Conservation (phyloP, 495 filamentous ascomycete genomes). For the Podospora pseudocomata region DNA sequence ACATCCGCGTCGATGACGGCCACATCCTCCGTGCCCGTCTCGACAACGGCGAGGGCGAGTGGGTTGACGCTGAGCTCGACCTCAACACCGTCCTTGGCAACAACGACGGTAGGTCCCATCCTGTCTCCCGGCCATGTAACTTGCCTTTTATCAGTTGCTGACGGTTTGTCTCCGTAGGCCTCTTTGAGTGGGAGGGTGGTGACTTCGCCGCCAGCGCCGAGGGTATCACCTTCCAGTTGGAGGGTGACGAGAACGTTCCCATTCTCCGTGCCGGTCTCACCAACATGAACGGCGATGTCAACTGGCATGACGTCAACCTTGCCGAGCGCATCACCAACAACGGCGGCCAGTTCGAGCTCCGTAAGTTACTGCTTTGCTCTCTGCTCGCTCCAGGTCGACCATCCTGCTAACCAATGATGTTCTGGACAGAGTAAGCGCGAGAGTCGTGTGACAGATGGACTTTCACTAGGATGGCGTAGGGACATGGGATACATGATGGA, state of each 20-base stretch:
- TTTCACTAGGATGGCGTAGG: not conserved
- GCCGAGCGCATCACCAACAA: slow-evolving; percentile 31
- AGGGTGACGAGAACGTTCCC: slow-evolving; percentile 36
- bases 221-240: slow-evolving; percentile 37
- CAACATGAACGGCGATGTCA: slow-evolving; percentile 13
- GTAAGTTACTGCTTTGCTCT: slow-evolving; percentile 12
- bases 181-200: slow-evolving; percentile 44
- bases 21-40: slow-evolving; percentile 41
- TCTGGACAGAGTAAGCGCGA: not conserved
- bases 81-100: slow-evolving; percentile 45
- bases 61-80: slow-evolving; percentile 36
- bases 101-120: slow-evolving; percentile 36
- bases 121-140: not conserved
- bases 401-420: not conserved
- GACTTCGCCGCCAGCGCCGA: slow-evolving; percentile 41
- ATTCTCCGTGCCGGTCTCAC: slow-evolving; percentile 29
- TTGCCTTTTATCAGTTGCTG: not conserved
- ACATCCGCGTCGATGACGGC: slow-evolving; percentile 41
- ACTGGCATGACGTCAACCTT: slow-evolving; percentile 28
- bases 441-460: not conserved
- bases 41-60: slow-evolving; percentile 29
- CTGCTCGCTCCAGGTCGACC: not conserved
- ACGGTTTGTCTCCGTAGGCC: slow-evolving; percentile 27
- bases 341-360: slow-evolving; percentile 23
- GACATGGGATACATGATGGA: not conserved